These are phyloP conservation scores for Diddensiella transvaalensis DNA, from an alignment of 805 yeast genomes.

Conservation along the genomic window DNA sequence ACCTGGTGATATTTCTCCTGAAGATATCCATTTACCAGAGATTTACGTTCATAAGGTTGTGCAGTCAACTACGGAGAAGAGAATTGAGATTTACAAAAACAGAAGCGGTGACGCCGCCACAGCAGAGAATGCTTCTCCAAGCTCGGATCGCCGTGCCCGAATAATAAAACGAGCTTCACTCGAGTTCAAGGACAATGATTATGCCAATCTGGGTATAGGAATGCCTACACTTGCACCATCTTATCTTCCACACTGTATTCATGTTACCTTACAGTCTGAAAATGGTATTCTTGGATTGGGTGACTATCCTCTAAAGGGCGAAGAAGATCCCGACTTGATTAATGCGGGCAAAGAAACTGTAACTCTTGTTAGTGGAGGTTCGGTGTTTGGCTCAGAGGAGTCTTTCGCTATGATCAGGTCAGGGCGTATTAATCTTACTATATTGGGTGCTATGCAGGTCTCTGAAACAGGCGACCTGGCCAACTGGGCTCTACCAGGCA, in stretches of 20 bases:
- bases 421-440: constrained; percentile 43
- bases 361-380: constrained; percentile 44
- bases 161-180: constrained; percentile 45
- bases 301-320: constrained; percentile 40
- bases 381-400: constrained; percentile 48
- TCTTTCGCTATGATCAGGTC: constrained; percentile 49
- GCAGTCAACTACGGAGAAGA: constrained; percentile 40
- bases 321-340: constrained; percentile 46
- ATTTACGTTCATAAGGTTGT: constrained; percentile 39
- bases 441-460: constrained; percentile 50
- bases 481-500: constrained; percentile 52
- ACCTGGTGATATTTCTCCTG: constrained; percentile 42
- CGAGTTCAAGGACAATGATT: constrained; percentile 43
- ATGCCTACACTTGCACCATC: constrained; percentile 48
- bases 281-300: constrained; percentile 51
- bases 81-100: constrained; percentile 33
- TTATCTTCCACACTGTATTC: constrained; percentile 36
- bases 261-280: constrained; percentile 45
- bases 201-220: constrained; percentile 50
- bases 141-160: constrained; percentile 25
- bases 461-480: constrained; percentile 48
- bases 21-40: constrained; percentile 43
- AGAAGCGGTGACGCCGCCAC: constrained; percentile 16
- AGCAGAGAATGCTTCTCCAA: constrained; percentile 9
- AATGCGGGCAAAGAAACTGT: constrained; percentile 53